These are phyloP conservation scores for Alternaria ethzedia DNA, from an alignment of 2,329 filamentous ascomycete genomes.

Conservation along the genomic window DNA sequence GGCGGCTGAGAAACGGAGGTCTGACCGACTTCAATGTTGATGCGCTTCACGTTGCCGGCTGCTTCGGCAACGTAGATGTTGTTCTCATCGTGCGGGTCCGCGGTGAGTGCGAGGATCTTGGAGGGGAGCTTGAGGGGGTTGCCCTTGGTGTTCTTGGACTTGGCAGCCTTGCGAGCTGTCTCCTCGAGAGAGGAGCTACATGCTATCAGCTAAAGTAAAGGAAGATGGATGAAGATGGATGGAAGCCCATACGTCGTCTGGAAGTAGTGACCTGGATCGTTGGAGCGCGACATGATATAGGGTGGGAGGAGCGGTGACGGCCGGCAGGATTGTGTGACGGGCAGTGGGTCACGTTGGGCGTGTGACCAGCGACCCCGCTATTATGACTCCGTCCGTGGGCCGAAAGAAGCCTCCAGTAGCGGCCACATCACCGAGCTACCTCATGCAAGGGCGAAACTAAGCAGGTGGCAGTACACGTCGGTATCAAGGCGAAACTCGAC, in stretches of 20 bases:
- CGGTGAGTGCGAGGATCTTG: constrained; percentile 79
- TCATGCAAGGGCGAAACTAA: neutral
- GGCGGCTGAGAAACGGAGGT: constrained; percentile 24
- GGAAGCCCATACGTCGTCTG: constrained; percentile 77
- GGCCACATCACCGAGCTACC: neutral
- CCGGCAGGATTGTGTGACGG: neutral
- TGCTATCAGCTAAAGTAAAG: constrained; percentile 22
- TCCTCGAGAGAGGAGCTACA: constrained; percentile 58
- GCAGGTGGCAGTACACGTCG: neutral
- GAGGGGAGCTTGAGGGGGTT: constrained; percentile 80
- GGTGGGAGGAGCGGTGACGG: constrained; percentile 15
- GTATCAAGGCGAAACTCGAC: neutral
- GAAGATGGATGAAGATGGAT: neutral
- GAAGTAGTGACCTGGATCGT: constrained; percentile 84
- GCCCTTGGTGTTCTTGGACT: constrained; percentile 82
- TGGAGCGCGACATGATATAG: constrained; percentile 43
- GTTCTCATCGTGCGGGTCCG: constrained; percentile 68
- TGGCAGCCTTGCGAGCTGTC: constrained; percentile 69
- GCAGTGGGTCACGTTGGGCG: constrained; percentile 8
- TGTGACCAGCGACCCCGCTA: constrained; percentile 13
- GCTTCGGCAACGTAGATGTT: constrained; percentile 84
- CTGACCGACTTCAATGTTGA: constrained; percentile 76
- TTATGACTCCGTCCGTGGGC: constrained; percentile 4
- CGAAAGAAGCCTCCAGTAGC: neutral
- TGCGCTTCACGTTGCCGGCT: constrained; percentile 75